Evolutionary conservation across 768 basidiomycete species (phyloP).

Genomic region (Suillus plorans): DNA sequence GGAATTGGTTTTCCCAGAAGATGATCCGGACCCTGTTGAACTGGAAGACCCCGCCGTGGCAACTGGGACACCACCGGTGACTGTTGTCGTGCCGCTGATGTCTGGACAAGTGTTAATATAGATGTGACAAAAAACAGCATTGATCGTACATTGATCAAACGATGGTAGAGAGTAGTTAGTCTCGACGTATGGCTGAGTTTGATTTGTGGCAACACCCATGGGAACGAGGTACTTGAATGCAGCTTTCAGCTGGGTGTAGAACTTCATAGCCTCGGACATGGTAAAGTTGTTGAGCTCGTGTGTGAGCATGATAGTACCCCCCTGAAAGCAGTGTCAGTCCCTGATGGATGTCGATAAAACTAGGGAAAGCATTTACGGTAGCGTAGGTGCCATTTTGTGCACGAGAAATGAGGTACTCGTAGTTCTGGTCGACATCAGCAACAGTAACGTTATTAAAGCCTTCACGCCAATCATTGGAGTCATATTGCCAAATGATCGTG

Average conservation of each 20-base stretch:
- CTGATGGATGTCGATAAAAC: too few species aligned
- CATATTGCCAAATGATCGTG: constrained; percentile 73
- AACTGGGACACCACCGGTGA: constrained; percentile 5
- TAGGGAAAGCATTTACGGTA: constrained; percentile 26
- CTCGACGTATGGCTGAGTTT: constrained; percentile 53
- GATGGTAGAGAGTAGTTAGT: constrained; percentile 39
- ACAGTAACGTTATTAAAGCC: constrained; percentile 44
- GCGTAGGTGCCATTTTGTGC: constrained; percentile 43
- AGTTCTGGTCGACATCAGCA: constrained; percentile 51
- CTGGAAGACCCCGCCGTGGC: constrained; percentile 3
- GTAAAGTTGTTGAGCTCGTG: constrained; percentile 64
- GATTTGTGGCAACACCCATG: constrained; percentile 50
- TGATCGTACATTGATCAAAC: constrained; percentile 46
- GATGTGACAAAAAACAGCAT: not conserved
- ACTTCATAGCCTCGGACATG: constrained; percentile 59
- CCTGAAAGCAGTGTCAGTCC: constrained; percentile 25
- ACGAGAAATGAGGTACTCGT: constrained; percentile 49
- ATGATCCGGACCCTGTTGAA: constrained; percentile 9
- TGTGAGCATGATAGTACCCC: constrained; percentile 52
- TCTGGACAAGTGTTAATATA: constrained; percentile 14
- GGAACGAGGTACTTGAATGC: constrained; percentile 53
- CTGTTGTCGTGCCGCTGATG: constrained; percentile 25
- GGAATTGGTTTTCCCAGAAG: not conserved
- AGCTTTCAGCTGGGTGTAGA: constrained; percentile 42
- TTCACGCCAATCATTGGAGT: constrained; percentile 74